phyloP scores from a whole-genome alignment of 331 rosid species.

The Arachis monticola region DNA sequence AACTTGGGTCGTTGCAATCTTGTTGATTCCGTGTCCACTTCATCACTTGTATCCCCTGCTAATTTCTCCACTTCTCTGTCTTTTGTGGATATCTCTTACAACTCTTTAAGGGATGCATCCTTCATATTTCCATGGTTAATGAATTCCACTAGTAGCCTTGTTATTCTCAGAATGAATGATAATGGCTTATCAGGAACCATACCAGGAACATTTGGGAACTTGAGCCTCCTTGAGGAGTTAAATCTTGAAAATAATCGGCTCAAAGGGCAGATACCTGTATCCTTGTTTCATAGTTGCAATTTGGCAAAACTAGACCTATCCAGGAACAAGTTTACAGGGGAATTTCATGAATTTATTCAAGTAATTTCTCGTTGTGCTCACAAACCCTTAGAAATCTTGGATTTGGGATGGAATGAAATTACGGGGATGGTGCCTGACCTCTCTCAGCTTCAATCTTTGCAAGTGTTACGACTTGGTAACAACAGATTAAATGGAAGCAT shows the following conservation, averaged over 20 bases:
- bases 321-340: background rate
- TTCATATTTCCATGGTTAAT: background rate
- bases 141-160: background rate
- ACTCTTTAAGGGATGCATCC: background rate
- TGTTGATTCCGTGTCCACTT: background rate
- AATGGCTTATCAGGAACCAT: background rate
- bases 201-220: background rate
- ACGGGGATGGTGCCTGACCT: background rate
- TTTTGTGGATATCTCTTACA: background rate
- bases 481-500: conserved; percentile 1
- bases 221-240: background rate
- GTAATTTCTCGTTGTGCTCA: background rate
- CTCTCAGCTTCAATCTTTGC: background rate
- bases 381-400: background rate
- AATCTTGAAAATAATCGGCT: background rate
- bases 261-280: background rate
- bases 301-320: background rate
- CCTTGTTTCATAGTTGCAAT: background rate
- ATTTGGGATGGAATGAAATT: background rate
- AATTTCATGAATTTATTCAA: background rate
- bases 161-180: background rate
- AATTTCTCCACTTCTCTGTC: background rate
- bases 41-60: background rate
- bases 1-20: background rate
- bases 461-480: rapidly evolving